phyloP scores from a whole-genome alignment of 2,329 filamentous ascomycete genomes.

The Sporothrix sp. region DNA sequence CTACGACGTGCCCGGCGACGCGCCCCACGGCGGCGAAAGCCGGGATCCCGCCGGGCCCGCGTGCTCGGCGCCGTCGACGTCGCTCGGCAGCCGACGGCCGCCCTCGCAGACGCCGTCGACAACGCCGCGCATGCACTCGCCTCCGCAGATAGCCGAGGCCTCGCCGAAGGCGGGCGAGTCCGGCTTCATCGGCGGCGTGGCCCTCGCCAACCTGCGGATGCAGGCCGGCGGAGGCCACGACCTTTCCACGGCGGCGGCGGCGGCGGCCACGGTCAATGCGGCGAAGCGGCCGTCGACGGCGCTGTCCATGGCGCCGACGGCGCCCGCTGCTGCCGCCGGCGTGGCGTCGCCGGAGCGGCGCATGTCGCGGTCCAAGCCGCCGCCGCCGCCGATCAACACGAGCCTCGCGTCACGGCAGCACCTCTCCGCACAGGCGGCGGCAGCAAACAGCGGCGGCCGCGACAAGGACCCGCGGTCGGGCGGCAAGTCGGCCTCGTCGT shows the following conservation, averaged over 20 bases:
- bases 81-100: constrained; percentile 8
- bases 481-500: constrained; percentile 31
- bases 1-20: constrained; percentile 25
- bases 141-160: constrained; percentile 16
- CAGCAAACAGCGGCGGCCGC: neutral
- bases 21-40: constrained; percentile 13
- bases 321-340: neutral
- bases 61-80: constrained; percentile 16
- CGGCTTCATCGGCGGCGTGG: constrained; percentile 46
- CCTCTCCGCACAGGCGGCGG: constrained; percentile 10
- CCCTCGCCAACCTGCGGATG: constrained; percentile 41
- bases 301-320: constrained; percentile 3
- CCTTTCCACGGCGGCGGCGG: constrained; percentile 16
- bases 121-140: constrained; percentile 4
- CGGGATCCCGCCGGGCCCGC: neutral
- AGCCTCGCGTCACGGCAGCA: constrained; percentile 24
- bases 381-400: constrained; percentile 29
- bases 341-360: constrained; percentile 20
- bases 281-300: neutral
- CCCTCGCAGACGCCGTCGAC: neutral
- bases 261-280: constrained; percentile 13
- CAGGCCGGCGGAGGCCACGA: constrained; percentile 21
- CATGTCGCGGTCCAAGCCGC: constrained; percentile 24
- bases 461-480: constrained; percentile 4
- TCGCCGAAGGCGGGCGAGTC: constrained; percentile 26